These are phyloP conservation scores for Babesia gibsoni DNA, from an alignment of 169 alveolate genomes.

Conservation along the genomic window DNA sequence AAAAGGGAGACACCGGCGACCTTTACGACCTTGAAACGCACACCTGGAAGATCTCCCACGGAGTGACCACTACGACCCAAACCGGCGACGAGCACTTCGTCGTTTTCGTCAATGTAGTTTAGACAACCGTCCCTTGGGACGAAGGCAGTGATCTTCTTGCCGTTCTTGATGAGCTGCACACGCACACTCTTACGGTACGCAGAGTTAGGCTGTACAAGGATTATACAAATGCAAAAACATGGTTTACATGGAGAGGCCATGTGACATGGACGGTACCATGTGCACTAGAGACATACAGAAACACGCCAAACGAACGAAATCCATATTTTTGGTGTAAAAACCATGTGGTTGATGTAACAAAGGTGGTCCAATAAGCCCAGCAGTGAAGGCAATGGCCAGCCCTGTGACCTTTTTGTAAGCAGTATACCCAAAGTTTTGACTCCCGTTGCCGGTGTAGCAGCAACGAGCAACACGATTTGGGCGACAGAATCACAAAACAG, in stretches of 20 bases:
- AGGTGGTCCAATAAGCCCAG: neutral
- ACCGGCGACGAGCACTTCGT: slow-evolving; percentile 98
- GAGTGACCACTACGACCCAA: slow-evolving; percentile 99
- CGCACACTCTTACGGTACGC: slow-evolving; percentile 99
- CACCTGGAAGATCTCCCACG: slow-evolving; percentile 99
- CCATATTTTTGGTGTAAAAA: neutral
- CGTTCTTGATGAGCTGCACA: slow-evolving; percentile 98
- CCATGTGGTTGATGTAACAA: neutral
- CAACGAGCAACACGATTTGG: slow-evolving; percentile 67
- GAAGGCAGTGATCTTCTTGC: slow-evolving; percentile 98
- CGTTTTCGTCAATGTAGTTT: slow-evolving; percentile 99
- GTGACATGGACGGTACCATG: no score
- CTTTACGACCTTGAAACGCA: slow-evolving; percentile 98
- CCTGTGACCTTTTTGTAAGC: slow-evolving; percentile 37
- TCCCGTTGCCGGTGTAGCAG: slow-evolving; percentile 14
- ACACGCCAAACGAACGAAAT: neutral
- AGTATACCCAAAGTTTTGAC: slow-evolving; percentile 65
- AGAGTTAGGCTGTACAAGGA: slow-evolving; percentile 94
- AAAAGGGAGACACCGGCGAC: slow-evolving; percentile 94
- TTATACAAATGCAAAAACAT: no score
- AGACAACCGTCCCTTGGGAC: slow-evolving; percentile 99
- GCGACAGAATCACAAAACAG: no score
- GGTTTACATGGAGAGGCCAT: no score
- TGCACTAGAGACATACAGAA: no score
- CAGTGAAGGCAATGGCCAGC: neutral